Evolutionary conservation across 495 filamentous ascomycete species (phyloP).

Genomic region (Hypoxylon rickii): DNA sequence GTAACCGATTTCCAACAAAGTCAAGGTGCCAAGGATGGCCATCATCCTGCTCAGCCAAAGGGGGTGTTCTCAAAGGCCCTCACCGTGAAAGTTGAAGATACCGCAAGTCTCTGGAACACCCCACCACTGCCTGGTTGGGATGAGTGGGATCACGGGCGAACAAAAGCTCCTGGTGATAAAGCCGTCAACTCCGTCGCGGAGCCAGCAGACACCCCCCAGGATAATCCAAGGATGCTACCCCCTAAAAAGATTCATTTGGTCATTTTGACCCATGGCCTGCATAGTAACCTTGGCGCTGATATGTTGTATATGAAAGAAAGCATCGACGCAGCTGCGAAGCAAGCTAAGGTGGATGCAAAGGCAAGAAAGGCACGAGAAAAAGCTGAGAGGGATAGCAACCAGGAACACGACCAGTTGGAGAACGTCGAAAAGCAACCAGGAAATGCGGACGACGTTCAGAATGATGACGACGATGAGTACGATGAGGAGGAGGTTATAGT

Average conservation of each 20-base stretch:
- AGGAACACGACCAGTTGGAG: not conserved
- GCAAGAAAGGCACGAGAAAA: constrained; percentile 56
- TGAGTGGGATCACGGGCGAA: constrained; percentile 37
- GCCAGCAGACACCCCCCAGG: constrained; percentile 13
- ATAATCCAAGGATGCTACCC: constrained; percentile 29
- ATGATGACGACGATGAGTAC: constrained; percentile 51
- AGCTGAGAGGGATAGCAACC: constrained; percentile 22
- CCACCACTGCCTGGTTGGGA: constrained; percentile 75
- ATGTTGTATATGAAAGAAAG: constrained; percentile 98
- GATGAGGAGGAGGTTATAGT: constrained; percentile 91
- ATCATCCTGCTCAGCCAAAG: constrained; percentile 59
- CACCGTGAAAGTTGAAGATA: constrained; percentile 80
- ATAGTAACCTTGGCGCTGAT: constrained; percentile 95
- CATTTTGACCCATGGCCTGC: constrained; percentile 89
- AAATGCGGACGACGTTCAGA: constrained; percentile 58
- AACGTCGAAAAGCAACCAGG: constrained; percentile 41
- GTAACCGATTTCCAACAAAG: constrained; percentile 71
- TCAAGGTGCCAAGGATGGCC: constrained; percentile 50
- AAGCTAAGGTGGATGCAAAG: constrained; percentile 65
- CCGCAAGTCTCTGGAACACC: constrained; percentile 84
- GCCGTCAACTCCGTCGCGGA: constrained; percentile 14
- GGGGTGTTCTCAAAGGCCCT: constrained; percentile 83
- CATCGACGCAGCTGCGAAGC: constrained; percentile 80
- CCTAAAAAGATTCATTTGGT: constrained; percentile 85
- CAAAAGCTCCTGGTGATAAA: constrained; percentile 31